Percentiles rank a stretch among this genome's conserved stretches.
These are phyloP conservation scores for Vitis hybrid DNA, from an alignment of 177 flowering plant species.

Conservation along the genomic window DNA sequence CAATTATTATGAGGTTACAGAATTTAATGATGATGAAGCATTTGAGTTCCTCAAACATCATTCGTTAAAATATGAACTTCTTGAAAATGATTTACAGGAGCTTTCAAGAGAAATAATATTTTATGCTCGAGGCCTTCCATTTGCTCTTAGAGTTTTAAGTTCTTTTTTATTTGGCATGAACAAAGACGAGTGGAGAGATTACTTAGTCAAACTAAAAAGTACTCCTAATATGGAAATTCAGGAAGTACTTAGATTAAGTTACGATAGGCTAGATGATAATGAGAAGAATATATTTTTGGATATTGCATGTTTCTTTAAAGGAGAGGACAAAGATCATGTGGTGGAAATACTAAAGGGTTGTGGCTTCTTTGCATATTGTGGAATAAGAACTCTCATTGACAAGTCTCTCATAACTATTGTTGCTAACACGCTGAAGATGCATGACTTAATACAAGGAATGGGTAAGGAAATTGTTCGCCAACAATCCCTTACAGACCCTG, in stretches of 20 bases:
- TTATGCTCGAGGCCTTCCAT: neutral
- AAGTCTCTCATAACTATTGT: neutral
- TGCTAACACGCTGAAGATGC: neutral
- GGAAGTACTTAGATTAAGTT: neutral
- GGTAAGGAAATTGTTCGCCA: neutral
- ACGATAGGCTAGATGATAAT: neutral
- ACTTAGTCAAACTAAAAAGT: neutral
- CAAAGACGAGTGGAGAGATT: neutral
- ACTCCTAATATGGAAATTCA: neutral
- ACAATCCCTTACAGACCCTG: neutral
- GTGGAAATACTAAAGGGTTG: neutral
- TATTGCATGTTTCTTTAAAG: conserved; percentile 7
- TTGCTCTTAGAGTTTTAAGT: neutral
- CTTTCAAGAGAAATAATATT: neutral
- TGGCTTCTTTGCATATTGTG: neutral
- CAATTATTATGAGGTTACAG: neutral
- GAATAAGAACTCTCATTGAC: neutral
- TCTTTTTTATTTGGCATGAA: neutral
- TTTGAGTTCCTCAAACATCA: neutral
- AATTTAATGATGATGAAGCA: neutral
- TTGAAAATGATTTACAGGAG: neutral
- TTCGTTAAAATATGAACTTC: neutral
- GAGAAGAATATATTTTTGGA: conserved; percentile 4
- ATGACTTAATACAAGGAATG: neutral
- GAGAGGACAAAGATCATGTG: neutral